phyloP scores from a whole-genome alignment of 148 eudicot species.

The Simmondsia chinensis region DNA sequence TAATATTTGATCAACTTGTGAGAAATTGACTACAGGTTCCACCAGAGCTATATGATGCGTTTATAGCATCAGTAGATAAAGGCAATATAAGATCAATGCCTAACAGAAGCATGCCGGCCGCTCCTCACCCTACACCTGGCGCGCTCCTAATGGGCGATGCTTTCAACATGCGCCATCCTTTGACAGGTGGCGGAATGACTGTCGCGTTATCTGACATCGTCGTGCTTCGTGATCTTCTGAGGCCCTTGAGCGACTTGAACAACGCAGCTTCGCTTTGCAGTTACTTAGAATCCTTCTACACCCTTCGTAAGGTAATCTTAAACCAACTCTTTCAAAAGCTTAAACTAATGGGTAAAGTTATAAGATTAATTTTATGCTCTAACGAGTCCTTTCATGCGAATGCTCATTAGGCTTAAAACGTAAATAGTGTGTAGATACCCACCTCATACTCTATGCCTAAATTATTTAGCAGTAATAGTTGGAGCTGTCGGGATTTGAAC shows the following conservation, averaged over 20 bases:
- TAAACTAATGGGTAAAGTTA: too few relatives aligned
- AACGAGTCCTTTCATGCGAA: not conserved
- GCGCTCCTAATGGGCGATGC: conserved; percentile 83
- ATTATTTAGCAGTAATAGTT: too few relatives aligned
- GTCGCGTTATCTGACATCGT: conserved; percentile 76
- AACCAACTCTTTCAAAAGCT: not conserved
- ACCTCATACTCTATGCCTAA: too few relatives aligned
- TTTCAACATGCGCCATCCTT: conserved; percentile 88
- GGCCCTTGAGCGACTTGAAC: conserved; percentile 45
- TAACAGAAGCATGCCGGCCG: conserved; percentile 78
- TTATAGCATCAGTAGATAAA: conserved; percentile 56
- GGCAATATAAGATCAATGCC: conserved; percentile 72
- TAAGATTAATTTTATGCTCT: too few relatives aligned
- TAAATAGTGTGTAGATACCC: too few relatives aligned
- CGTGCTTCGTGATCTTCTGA: conserved; percentile 52
- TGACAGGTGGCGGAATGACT: conserved; percentile 91
- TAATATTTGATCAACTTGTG: not conserved
- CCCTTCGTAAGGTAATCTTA: conserved; percentile 60
- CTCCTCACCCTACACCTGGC: conserved; percentile 71
- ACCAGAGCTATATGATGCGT: conserved; percentile 45
- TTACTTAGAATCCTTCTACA: conserved; percentile 70
- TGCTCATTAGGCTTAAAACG: too few relatives aligned
- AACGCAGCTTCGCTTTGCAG: conserved; percentile 43
- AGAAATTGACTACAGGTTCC: conserved; percentile 37
- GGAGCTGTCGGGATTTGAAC: too few relatives aligned